Percentiles rank a stretch among this genome's conserved stretches.
phyloP scores from a whole-genome alignment of 495 filamentous ascomycete genomes.

The Jackrogersella minutella region DNA sequence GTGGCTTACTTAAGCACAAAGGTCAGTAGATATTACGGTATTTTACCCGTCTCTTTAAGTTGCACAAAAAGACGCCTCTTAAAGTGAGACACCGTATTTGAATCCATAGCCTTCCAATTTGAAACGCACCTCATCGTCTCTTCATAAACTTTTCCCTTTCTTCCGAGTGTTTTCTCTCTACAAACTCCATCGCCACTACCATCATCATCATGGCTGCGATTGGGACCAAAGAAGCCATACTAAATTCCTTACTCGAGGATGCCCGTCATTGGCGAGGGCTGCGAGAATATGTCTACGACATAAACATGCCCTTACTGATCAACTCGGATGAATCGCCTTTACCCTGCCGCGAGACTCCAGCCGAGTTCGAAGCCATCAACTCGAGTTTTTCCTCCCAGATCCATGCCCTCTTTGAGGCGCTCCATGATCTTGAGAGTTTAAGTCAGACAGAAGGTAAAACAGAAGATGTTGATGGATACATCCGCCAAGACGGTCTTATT shows the following conservation, averaged over 20 bases:
- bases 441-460: slow-evolving; percentile 6
- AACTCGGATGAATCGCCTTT: slow-evolving; percentile 33
- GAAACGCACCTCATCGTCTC: background rate
- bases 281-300: slow-evolving; percentile 9
- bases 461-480: slow-evolving; percentile 6
- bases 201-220: too few species aligned
- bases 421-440: slow-evolving; percentile 33
- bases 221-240: slow-evolving; percentile 17
- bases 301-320: slow-evolving; percentile 40
- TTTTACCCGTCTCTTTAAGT: too few species aligned
- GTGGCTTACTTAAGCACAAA: too few species aligned
- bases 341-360: slow-evolving; percentile 37
- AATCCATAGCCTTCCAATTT: background rate
- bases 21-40: too few species aligned
- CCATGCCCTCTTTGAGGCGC: slow-evolving; percentile 39
- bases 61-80: too few species aligned
- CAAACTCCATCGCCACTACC: too few species aligned
- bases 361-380: slow-evolving; percentile 39
- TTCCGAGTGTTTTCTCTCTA: too few species aligned
- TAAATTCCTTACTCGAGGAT: slow-evolving; percentile 22
- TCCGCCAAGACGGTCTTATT: slow-evolving; percentile 16
- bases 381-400: slow-evolving; percentile 42
- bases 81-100: background rate
- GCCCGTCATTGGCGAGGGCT: slow-evolving; percentile 8
- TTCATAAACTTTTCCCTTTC: too few species aligned